These are phyloP conservation scores for Fragaria vesca DNA, from an alignment of 306 rosid genomes.

Conservation along the genomic window DNA sequence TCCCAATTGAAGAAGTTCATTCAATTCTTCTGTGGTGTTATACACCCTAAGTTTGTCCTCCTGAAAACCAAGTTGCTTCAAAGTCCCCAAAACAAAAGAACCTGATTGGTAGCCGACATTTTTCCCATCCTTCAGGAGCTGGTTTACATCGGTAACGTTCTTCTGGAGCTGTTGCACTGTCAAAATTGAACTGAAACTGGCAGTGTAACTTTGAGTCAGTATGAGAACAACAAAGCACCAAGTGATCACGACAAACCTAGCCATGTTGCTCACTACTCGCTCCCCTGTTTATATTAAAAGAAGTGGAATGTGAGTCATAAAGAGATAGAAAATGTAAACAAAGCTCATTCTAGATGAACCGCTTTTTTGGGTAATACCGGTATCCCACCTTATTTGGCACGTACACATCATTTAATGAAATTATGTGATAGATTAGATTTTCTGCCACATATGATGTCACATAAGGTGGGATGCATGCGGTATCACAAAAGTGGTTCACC, in stretches of 20 bases:
- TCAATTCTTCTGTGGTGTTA: slow-evolving; percentile 27
- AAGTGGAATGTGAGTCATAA: no score
- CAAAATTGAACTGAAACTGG: slow-evolving; percentile 54
- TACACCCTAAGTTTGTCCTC: slow-evolving; percentile 29
- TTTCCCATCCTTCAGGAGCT: slow-evolving; percentile 30
- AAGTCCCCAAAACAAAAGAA: slow-evolving; percentile 40
- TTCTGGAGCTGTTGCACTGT: slow-evolving; percentile 59
- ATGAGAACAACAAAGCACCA: slow-evolving; percentile 64
- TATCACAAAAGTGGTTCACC: no score
- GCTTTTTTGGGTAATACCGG: no score
- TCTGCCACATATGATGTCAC: no score
- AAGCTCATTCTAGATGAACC: no score
- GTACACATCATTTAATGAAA: no score
- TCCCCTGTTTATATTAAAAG: slow-evolving; percentile 36
- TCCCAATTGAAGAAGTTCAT: slow-evolving; percentile 38
- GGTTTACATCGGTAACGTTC: slow-evolving; percentile 30
- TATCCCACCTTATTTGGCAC: no score
- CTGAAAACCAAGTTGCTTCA: slow-evolving; percentile 34
- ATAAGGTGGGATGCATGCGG: no score
- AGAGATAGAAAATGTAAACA: no score
- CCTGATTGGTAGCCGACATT: slow-evolving; percentile 48
- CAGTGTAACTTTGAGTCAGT: slow-evolving; percentile 63
- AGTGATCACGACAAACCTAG: slow-evolving; percentile 54
- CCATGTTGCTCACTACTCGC: slow-evolving; percentile 45
- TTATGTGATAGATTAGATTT: no score